These are phyloP conservation scores for Coprinopsis cinerea DNA, from an alignment of 768 basidiomycete genomes.

Conservation along the genomic window DNA sequence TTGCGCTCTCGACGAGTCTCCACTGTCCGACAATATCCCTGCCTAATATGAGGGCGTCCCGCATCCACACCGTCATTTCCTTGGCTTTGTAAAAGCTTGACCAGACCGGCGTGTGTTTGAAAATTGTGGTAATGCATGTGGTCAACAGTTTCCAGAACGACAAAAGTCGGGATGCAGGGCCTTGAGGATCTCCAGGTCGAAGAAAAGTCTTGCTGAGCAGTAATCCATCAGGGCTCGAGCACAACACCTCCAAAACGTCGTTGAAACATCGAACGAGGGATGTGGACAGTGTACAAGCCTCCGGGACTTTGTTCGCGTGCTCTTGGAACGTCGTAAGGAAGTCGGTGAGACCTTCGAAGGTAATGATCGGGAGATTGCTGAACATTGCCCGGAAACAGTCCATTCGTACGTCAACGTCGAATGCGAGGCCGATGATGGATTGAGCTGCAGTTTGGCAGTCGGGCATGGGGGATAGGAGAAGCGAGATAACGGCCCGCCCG, in stretches of 20 bases:
- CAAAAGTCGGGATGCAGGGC: constrained; percentile 50
- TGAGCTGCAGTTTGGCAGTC: constrained; percentile 72
- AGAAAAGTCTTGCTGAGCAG: constrained; percentile 53
- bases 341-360: constrained; percentile 66
- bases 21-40: constrained; percentile 80
- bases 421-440: constrained; percentile 76
- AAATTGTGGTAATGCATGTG: constrained; percentile 73
- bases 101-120: constrained; percentile 81
- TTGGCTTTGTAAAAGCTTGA: constrained; percentile 70
- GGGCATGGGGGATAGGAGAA: constrained; percentile 81
- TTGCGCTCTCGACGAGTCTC: constrained; percentile 70
- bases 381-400: constrained; percentile 85
- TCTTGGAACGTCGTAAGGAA: constrained; percentile 62
- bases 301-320: constrained; percentile 60
- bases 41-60: constrained; percentile 93
- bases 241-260: constrained; percentile 87
- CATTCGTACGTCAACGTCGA: constrained; percentile 81
- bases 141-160: constrained; percentile 83
- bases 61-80: constrained; percentile 96
- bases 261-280: constrained; percentile 89
- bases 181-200: constrained; percentile 33
- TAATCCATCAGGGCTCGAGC: constrained; percentile 64
- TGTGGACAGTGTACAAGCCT: constrained; percentile 86
- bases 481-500: constrained; percentile 51
- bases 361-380: constrained; percentile 53